Evolutionary conservation across 2,329 filamentous ascomycete genomes (phyloP), one percentile per base, ranked within the genome.

Genomic region (Hypomyces perniciosus): DNA sequence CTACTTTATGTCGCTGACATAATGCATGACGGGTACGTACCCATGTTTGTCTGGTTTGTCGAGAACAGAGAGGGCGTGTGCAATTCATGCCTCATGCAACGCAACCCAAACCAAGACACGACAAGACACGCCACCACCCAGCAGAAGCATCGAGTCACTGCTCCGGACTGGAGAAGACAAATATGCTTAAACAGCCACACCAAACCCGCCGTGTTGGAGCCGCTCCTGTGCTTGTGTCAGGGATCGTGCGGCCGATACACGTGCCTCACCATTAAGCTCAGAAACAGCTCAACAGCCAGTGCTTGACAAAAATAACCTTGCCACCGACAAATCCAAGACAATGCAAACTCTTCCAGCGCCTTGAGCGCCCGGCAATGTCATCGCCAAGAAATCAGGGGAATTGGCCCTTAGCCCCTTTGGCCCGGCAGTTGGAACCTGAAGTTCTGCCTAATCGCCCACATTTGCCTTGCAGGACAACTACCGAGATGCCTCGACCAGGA

Each of bases 381-480:
- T 34, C 30, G 51, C 51, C 51, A 50, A 50, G 47, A 38, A 46
- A 53, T 29, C 33, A 53, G 51, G 51, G 46, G 44, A 44, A 7
- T 4, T 20, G 4, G 26, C 8, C 13, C 28, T 40, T 40, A 51
- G 41, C 6, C 20, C 20, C 20, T 20, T 38, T 38, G 35, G 35
- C 35, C 35, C 10, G 20, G 20, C 20, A 20, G 20, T 20, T 20
- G 20, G 20, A 20, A 20, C 20, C 20, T 20, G 20, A 20, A 20
- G 20, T 29, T 43, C 20, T 30, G 44, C 33, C 37, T 26, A 39
- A 44, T 52, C 39, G 33, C 29, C 29, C 20, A 20, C 20, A 20
- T 20, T 20, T 20, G 20, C 20, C 20, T 20, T 20, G 20, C 20
- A 20, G 20, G 20, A 20, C 20, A 3, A 20, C 20, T 20, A 20